These are phyloP conservation scores for Ceratobasidium sp. DNA, from an alignment of 1,284 basidiomycete genomes.

Conservation along the genomic window DNA sequence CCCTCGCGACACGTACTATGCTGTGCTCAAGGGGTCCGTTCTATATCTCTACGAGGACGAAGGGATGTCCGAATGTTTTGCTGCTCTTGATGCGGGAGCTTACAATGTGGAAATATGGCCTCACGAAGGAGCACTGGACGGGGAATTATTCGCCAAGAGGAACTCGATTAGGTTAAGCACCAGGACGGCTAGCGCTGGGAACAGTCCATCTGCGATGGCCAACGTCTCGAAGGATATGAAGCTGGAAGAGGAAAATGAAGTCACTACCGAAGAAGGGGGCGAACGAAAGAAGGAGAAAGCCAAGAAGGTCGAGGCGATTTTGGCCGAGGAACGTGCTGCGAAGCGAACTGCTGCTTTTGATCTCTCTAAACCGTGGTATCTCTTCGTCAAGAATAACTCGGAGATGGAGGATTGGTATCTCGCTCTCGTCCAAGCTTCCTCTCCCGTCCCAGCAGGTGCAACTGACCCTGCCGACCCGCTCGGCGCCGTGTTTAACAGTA, in stretches of 20 bases:
- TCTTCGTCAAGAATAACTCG: constrained; percentile 84
- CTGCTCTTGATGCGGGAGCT: constrained; percentile 77
- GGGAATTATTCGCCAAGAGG: constrained; percentile 87
- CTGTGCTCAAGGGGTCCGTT: constrained; percentile 86
- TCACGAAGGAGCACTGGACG: constrained; percentile 73
- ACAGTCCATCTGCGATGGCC: constrained; percentile 55
- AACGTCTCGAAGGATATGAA: constrained; percentile 68
- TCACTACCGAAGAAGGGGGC: constrained; percentile 57
- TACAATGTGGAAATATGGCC: constrained; percentile 81
- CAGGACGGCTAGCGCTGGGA: constrained; percentile 53
- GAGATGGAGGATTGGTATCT: constrained; percentile 98
- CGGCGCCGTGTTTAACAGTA: constrained; percentile 72
- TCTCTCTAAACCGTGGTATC: constrained; percentile 79
- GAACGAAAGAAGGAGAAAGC: constrained; percentile 58
- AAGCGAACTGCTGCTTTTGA: constrained; percentile 64
- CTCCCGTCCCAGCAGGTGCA: constrained; percentile 51
- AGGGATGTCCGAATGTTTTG: constrained; percentile 84
- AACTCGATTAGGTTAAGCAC: constrained; percentile 85
- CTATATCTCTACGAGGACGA: constrained; percentile 94
- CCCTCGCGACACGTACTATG: constrained; percentile 90
- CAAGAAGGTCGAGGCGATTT: constrained; percentile 59
- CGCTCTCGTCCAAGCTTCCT: constrained; percentile 76
- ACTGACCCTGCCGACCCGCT: constrained; percentile 62
- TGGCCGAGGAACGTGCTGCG: constrained; percentile 56
- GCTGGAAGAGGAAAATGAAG: constrained; percentile 55